Evolutionary conservation across 2,329 filamentous ascomycete genomes (phyloP), one percentile per base, ranked within the genome.

Genomic region (Botrytis cinerea): DNA sequence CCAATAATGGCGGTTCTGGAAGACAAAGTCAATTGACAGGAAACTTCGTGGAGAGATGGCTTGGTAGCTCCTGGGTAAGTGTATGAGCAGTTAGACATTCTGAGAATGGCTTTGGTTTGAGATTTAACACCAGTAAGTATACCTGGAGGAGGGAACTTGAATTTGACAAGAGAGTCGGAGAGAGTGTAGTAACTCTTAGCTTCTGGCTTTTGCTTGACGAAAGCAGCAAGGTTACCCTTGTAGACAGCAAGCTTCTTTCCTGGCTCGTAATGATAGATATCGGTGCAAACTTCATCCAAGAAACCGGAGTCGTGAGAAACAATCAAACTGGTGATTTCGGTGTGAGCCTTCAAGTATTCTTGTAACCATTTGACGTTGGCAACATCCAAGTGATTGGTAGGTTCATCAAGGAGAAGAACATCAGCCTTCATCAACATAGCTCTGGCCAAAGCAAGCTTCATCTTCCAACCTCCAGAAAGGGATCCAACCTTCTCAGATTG

Each of bases 231-330:
- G 83, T 96, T 95, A 76, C 93, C 93, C 85, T 91, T 92, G 88
- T 93, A 95, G 84, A 90, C 91, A 35, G 91, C 91, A 45, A 99
- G 89, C 86, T 98, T 99, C 90, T 99, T 99, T 83, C 91, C 90
- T 40, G 89, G 89, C 84, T 99, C 96, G 84, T 99, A 99, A 85
- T 99, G 96, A 85, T 98, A 98, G 81, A 99, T 98, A 82, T 99
- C 96, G 10, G 96, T 99, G 81, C 95, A 98, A 78, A 99, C 95
- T 77, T 95, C 94, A 82, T 99, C 96, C 73, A 99, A 86, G 88
- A 99, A 99, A 35, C 92, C 92, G 4, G 95, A 98, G 88, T 99
- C 96, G 92, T 99, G 96, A 82, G 93, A 97, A 78, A 99, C 96
- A 81, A 99, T 98, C 85, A 99, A 86, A 81, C 93, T 97, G 75